Evolutionary conservation across 495 filamentous ascomycete genomes (phyloP), one percentile per base, ranked within the genome.

Genomic region (Penicillium flavigenum): DNA sequence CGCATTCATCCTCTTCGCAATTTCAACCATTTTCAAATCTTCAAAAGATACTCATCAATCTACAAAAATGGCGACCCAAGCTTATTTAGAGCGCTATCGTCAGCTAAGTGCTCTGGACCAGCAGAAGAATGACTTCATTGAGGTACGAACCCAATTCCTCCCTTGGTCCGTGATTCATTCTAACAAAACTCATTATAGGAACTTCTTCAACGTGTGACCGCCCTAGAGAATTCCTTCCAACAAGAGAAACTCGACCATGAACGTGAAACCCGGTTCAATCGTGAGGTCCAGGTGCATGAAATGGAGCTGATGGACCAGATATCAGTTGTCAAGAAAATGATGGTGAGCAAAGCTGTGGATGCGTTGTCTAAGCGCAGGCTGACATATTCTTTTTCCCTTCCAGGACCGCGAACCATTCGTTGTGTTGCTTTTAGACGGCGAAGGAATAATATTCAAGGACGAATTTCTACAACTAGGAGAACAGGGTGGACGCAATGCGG

Each of bases 321-420:
- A 58, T 73, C 75, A 39, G 72, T 72, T 62, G 71, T 74, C 53
- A 78, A 79, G 60, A 68, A 65, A 60, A 72, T 80, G 51, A 81
- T 81, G 78, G 80, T 82, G 61, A 72, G 66, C 54, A 50, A 48
- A 51, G 43, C 29, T 19, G 46, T 36, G 54, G 47, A 47, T 27
- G 14, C 12, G 51, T 8, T 34, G 36, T 32, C 5, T 50, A 47
- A 45, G 26, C 26, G n/a, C 54, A 52, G 45, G 58, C 67, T 70
- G 49, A 71, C 67, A 51, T 70, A 44, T 66, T 47, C 41, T 57
- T 38, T 51, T 41, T 39, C 57, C 57, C 26, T 20, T 54, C 46
- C 66, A 92, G 88, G 86, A 86, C 46, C 83, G 81, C 48, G 88
- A 92, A 76, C 84, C 87, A 9, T 93, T 91, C 64, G 78, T 92